Base-by-base conservation (phyloP, 1,139 yeast species). In the Geotrichum cucujoidarum region DNA sequence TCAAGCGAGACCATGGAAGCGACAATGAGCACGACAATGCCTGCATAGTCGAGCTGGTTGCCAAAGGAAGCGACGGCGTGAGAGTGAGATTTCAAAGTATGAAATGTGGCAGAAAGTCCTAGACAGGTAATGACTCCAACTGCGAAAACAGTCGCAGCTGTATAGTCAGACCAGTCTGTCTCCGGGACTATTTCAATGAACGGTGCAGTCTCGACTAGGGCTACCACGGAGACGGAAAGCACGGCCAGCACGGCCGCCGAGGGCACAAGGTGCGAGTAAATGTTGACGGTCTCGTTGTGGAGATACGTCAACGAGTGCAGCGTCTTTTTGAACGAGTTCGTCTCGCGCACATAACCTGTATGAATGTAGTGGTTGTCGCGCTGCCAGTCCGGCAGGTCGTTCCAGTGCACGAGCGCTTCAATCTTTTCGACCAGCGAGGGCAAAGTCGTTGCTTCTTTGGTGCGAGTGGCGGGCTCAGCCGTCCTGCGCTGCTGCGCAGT, bases 251-350 rank as follows among this genome's bases (percentile, higher is more conserved):
- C 57, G 13, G 48, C 22, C 13, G 40, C 39, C 3, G 46, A 42
- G 11, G 97, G 97, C 1, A 88, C 31, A 48, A 89, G 67, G 62
- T 89, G 97, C 1, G 92, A 71, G 66, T 86, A 83, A 34, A 90
- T 83, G 61, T 90, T 89, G 41, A 86, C 73, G 0, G 95, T 71
- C 63, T 89, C 97, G 59, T 89, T 89, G 65, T 89, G 95, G n/a
- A 86, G 54, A 56, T 81, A 84, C 17, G 75, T 64, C 36, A 89
- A 67, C 3, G 92, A 80, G 22, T 68, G 59, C 8, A 81, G 56
- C 53, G 88, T 80, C 39, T 66, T 69, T 31, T 51, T 54, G 48
- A 71, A 74, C 47, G 86, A 81, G 40, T 68, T 64, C 0, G 95
- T 83, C 50, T 80, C 86, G 40, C 70, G 73, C n/a, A 89, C 87